Evolutionary conservation across 208 protist genomes (phyloP).

Genomic region (Leishmania aethiopica): DNA sequence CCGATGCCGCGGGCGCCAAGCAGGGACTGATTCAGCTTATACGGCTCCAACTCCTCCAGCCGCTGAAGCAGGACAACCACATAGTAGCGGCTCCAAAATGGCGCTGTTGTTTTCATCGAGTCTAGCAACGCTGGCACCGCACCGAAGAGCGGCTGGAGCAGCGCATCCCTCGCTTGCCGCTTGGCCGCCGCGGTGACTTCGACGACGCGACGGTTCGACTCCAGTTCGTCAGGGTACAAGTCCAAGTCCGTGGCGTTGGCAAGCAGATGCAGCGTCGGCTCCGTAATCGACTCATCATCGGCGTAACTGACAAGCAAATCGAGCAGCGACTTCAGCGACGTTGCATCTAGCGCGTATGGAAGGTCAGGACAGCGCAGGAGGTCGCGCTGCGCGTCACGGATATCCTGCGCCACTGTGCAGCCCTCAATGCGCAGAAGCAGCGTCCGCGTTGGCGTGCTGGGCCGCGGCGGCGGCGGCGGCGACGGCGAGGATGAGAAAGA

Average conservation of each 20-base stretch:
- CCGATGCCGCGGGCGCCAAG: conserved; percentile 64
- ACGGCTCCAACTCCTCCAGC: conserved; percentile 66
- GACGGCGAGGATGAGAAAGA: background rate
- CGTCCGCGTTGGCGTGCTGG: conserved; percentile 45
- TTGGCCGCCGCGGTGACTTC: conserved; percentile 40
- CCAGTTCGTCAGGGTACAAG: conserved; percentile 41
- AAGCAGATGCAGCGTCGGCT: conserved; percentile 52
- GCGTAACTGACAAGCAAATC: conserved; percentile 40
- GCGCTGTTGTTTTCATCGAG: conserved; percentile 29
- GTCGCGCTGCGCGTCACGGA: conserved; percentile 70
- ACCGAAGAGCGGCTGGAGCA: conserved; percentile 50
- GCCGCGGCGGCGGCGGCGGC: background rate
- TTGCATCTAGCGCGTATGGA: conserved; percentile 50
- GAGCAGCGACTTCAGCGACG: conserved; percentile 47
- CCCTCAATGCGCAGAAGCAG: conserved; percentile 75
- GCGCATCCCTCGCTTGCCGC: conserved; percentile 45
- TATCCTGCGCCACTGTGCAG: conserved; percentile 82
- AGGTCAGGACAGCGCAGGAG: conserved; percentile 57
- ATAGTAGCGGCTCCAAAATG: conserved; percentile 60
- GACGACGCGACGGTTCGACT: conserved; percentile 17
- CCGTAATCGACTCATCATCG: conserved; percentile 34
- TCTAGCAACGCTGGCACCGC: conserved; percentile 57
- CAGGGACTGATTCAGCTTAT: conserved; percentile 52
- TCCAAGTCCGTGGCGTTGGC: conserved; percentile 54
- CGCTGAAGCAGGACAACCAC: conserved; percentile 65